A percentile compares a stretch with the other conserved stretches of the same genome.
These are phyloP conservation scores for Aspergillus eucalypticola DNA, from an alignment of 2,329 filamentous ascomycete species.

Conservation along the genomic window DNA sequence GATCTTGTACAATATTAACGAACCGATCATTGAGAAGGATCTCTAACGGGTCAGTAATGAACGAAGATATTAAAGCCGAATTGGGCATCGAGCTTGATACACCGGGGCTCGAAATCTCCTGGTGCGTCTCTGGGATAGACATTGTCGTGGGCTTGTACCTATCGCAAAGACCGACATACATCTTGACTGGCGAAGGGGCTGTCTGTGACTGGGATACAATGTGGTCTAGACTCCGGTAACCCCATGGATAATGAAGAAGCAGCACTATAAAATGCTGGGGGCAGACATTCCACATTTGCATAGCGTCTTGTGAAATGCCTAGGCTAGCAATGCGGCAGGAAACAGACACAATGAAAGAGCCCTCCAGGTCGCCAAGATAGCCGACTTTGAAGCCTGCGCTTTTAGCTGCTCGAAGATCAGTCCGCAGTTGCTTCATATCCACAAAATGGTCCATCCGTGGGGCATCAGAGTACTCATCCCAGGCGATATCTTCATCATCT, in stretches of 20 bases:
- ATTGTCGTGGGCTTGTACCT: constrained; percentile 67
- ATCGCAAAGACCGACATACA: constrained; percentile 70
- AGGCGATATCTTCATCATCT: constrained; percentile 31
- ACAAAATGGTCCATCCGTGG: constrained; percentile 4
- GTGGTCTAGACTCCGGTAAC: constrained; percentile 62
- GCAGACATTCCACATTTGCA: constrained; percentile 74
- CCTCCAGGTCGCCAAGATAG: constrained; percentile 55
- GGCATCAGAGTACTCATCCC: constrained; percentile 19
- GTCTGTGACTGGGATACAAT: constrained; percentile 30
- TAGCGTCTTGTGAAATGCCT: constrained; percentile 70
- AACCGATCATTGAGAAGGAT: constrained; percentile 68
- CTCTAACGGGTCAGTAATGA: constrained; percentile 72
- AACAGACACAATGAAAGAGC: constrained; percentile 60
- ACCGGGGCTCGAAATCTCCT: neutral
- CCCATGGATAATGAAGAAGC: constrained; percentile 64
- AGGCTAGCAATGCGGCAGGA: constrained; percentile 71
- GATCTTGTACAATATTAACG: constrained; percentile 61
- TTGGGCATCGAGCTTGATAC: neutral
- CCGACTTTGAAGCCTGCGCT: constrained; percentile 70
- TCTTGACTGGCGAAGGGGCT: constrained; percentile 42
- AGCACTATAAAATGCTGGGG: constrained; percentile 70
- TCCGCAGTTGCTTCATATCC: constrained; percentile 42
- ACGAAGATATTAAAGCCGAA: constrained; percentile 30
- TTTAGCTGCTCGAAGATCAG: constrained; percentile 64
- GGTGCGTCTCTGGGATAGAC: constrained; percentile 57